These are phyloP conservation scores for Phialophora expanda DNA, from an alignment of 2,329 filamentous ascomycete genomes.

Conservation along the genomic window DNA sequence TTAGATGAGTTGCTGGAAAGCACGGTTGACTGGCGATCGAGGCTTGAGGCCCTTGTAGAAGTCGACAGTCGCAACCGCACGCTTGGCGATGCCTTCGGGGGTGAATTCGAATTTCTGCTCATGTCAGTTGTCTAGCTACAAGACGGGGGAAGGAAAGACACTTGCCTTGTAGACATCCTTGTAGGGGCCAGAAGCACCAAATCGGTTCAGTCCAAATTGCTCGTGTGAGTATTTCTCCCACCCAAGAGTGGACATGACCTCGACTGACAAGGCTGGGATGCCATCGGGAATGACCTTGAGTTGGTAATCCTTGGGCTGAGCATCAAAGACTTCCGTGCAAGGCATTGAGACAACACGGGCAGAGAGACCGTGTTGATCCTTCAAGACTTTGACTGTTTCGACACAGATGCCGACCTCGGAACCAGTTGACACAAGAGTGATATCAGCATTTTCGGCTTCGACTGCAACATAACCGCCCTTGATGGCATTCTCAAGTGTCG, in stretches of 20 bases:
- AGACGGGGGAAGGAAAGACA: constrained; percentile 28
- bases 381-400: constrained; percentile 88
- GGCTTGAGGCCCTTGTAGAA: constrained; percentile 98
- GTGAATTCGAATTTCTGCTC: constrained; percentile 97
- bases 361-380: constrained; percentile 84
- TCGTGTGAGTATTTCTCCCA: constrained; percentile 99
- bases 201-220: constrained; percentile 99
- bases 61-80: constrained; percentile 85
- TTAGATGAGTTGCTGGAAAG: constrained; percentile 96
- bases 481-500: constrained; percentile 82
- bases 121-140: constrained; percentile 45
- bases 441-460: constrained; percentile 79
- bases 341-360: constrained; percentile 94
- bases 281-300: constrained; percentile 91
- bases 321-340: constrained; percentile 96
- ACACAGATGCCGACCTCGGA: constrained; percentile 94
- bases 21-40: constrained; percentile 93
- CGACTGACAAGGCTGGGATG: constrained; percentile 88
- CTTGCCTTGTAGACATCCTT: constrained; percentile 93
- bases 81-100: constrained; percentile 93
- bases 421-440: constrained; percentile 92
- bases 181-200: constrained; percentile 96
- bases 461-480: constrained; percentile 95
- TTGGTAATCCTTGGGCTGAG: constrained; percentile 91
- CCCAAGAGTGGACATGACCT: constrained; percentile 95